Evolutionary conservation across 495 filamentous ascomycete genomes (phyloP).

Genomic region (Penicillium arizonense): DNA sequence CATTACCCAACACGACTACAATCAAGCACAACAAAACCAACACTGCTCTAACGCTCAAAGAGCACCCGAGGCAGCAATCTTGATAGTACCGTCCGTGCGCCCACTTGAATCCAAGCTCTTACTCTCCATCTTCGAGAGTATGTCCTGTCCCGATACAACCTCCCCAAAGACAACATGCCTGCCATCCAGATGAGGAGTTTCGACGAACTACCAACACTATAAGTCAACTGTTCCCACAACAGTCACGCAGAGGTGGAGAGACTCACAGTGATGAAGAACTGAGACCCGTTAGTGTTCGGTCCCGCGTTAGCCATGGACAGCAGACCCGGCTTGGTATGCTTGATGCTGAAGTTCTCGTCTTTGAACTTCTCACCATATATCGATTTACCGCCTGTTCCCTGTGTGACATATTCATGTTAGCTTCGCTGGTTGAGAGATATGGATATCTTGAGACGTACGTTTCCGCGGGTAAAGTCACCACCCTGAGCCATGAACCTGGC

Average conservation of each 20-base stretch:
- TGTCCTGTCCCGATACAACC: conserved; percentile 9
- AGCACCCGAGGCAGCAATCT: neutral
- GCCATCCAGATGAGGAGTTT: conserved; percentile 76
- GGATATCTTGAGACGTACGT: conserved; percentile 49
- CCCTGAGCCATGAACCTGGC: conserved; percentile 78
- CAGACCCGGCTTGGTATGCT: conserved; percentile 78
- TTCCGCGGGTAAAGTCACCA: conserved; percentile 54
- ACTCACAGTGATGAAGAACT: conserved; percentile 82
- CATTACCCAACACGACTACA: no score
- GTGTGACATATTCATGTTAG: conserved; percentile 8
- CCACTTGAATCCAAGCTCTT: neutral
- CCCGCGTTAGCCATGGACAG: conserved; percentile 91
- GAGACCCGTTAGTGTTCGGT: conserved; percentile 73
- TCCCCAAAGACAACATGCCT: conserved; percentile 91
- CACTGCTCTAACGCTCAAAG: neutral
- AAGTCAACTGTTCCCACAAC: neutral
- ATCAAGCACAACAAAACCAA: no score
- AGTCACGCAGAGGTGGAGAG: neutral
- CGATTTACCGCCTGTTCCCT: conserved; percentile 83
- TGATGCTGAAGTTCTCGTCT: conserved; percentile 80
- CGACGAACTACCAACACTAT: conserved; percentile 40
- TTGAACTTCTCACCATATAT: conserved; percentile 90
- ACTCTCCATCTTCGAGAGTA: neutral
- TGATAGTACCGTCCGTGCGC: neutral
- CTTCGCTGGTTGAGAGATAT: neutral